Percentiles rank a stretch among this genome's conserved stretches.
Evolutionary conservation across 2,329 filamentous ascomycete species (phyloP).

Genomic region (Scedosporium boydii): DNA sequence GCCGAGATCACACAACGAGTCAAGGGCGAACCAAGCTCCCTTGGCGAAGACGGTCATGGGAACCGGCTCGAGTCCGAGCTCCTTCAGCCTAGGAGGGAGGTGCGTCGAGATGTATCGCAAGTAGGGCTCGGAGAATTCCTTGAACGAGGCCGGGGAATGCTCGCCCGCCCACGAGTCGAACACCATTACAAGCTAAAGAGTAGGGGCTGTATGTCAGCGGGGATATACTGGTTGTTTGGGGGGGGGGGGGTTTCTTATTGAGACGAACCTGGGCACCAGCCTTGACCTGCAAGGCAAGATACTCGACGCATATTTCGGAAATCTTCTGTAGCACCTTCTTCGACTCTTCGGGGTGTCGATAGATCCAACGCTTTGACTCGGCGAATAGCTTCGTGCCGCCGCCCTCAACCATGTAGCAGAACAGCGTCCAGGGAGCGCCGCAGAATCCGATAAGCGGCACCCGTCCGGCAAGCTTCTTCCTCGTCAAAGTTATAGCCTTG

Average conservation of each 20-base stretch:
- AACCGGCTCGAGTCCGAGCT: slow-evolving; percentile 67
- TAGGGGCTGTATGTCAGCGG: slow-evolving; percentile 1
- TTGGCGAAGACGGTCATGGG: slow-evolving; percentile 99
- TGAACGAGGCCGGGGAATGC: slow-evolving; percentile 75
- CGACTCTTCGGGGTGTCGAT: slow-evolving; percentile 71
- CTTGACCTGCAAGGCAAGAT: slow-evolving; percentile 82
- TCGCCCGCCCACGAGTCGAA: slow-evolving; percentile 99
- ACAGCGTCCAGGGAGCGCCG: slow-evolving; percentile 89
- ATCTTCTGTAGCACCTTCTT: slow-evolving; percentile 84
- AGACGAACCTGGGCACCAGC: slow-evolving; percentile 72
- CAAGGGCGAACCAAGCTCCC: slow-evolving; percentile 90
- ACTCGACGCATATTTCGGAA: slow-evolving; percentile 87
- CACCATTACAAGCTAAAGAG: slow-evolving; percentile 69
- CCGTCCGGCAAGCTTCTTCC: slow-evolving; percentile 75
- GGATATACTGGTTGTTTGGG: no score
- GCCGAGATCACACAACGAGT: slow-evolving; percentile 75
- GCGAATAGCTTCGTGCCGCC: slow-evolving; percentile 93
- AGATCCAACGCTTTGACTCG: slow-evolving; percentile 94
- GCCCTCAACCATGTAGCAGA: slow-evolving; percentile 99
- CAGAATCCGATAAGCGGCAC: slow-evolving; percentile 96
- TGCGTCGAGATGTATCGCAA: slow-evolving; percentile 74
- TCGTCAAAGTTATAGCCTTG: slow-evolving; percentile 83
- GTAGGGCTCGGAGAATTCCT: slow-evolving; percentile 77
- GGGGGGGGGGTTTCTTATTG: neutral
- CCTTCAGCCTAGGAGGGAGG: slow-evolving; percentile 63